Conservation (phyloP, 768 basidiomycete genomes). For the Russula lepida region DNA sequence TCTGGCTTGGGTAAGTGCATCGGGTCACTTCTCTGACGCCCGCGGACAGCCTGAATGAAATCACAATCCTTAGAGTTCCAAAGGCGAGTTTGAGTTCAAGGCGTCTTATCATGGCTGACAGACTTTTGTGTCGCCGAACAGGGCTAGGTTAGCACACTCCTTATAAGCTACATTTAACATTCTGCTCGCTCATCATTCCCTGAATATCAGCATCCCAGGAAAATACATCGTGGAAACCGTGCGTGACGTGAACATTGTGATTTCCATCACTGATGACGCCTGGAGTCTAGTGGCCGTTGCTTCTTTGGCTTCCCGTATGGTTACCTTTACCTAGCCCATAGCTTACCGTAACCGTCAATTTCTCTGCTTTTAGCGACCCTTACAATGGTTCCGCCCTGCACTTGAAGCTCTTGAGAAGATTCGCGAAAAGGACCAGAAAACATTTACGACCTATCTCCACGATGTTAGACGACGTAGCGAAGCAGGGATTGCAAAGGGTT, state of each 20-base stretch:
- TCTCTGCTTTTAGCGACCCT: neutral
- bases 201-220: neutral
- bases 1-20: neutral
- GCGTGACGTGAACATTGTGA: neutral
- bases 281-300: neutral
- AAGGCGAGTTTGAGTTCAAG: neutral
- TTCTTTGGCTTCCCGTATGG: conserved; percentile 15
- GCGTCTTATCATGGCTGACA: neutral
- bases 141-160: neutral
- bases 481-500: conserved; percentile 3
- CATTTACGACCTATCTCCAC: neutral
- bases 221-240: conserved; percentile 4
- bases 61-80: neutral
- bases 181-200: neutral
- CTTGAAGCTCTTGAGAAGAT: neutral
- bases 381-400: conserved; percentile 16
- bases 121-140: neutral
- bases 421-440: neutral
- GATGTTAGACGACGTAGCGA: neutral
- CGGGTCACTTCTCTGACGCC: too few species aligned
- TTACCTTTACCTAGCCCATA: neutral
- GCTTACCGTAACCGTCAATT: neutral
- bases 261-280: neutral
- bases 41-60: neutral
- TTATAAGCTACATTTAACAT: neutral